Evolutionary conservation across 352 stramenopile genomes (phyloP).

Genomic region (Globisporangium cystogenes): DNA sequence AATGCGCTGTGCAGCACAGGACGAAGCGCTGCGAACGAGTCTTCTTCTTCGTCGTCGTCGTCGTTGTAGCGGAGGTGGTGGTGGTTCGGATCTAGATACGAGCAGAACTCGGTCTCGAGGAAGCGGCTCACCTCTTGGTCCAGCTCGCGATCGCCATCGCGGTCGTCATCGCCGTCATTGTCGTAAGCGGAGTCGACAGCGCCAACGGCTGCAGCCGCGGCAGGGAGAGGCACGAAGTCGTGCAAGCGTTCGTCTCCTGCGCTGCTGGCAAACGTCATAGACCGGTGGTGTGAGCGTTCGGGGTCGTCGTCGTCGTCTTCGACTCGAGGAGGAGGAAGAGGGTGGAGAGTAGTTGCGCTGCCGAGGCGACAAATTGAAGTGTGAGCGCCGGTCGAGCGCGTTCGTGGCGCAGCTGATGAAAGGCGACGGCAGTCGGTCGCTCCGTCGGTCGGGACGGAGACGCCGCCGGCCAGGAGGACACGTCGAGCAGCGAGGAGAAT

Average conservation of each 20-base stretch:
- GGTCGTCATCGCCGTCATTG: neutral
- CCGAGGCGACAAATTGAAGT: constrained; percentile 1
- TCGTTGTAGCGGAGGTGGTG: neutral
- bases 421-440: too few species aligned
- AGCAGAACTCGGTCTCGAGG: constrained; percentile 7
- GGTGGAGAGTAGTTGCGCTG: neutral
- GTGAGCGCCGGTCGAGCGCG: neutral
- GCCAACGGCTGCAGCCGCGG: neutral
- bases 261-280: constrained; percentile 14
- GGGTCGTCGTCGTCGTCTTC: neutral
- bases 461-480: too few species aligned
- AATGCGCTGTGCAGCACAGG: constrained; percentile 1
- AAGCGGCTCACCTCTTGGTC: constrained; percentile 9
- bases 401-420: too few species aligned
- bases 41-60: neutral
- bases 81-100: neutral
- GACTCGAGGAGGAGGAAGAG: neutral
- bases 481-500: neutral
- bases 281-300: neutral
- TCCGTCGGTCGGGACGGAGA: too few species aligned
- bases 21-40: neutral
- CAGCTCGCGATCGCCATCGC: constrained; percentile 3
- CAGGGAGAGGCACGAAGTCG: constrained; percentile 5
- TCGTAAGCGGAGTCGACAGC: too few species aligned
- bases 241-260: constrained; percentile 4